Evolutionary conservation across 2,329 filamentous ascomycete species (phyloP).

Genomic region (Paecilomyces variotii): DNA sequence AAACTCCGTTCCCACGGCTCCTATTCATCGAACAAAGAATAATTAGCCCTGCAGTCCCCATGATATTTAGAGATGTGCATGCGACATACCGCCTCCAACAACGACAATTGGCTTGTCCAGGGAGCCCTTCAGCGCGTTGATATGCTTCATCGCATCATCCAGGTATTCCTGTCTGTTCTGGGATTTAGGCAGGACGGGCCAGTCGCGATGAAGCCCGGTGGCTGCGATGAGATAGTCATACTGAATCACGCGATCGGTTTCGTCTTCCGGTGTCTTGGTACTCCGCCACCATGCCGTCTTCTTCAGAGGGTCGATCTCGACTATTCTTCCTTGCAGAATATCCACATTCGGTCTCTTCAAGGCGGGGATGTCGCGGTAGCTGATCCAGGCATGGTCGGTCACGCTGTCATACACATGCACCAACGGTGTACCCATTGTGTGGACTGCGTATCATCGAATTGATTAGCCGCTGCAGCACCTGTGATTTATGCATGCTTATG

Average conservation of each 20-base stretch:
- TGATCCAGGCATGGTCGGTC: slow-evolving; percentile 62
- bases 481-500: not conserved
- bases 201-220: slow-evolving; percentile 61
- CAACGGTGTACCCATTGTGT: slow-evolving; percentile 67
- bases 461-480: not conserved
- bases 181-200: slow-evolving; percentile 65
- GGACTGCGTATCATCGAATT: slow-evolving; percentile 23
- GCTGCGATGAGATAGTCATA: slow-evolving; percentile 74
- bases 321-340: slow-evolving; percentile 59
- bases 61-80: not conserved
- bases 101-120: slow-evolving; percentile 59
- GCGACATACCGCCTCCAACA: slow-evolving; percentile 50
- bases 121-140: slow-evolving; percentile 46
- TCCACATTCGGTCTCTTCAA: slow-evolving; percentile 55
- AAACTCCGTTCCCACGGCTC: slow-evolving; percentile 76
- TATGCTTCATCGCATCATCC: slow-evolving; percentile 53
- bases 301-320: slow-evolving; percentile 43
- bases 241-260: slow-evolving; percentile 12
- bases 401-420: slow-evolving; percentile 58
- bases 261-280: not conserved
- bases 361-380: slow-evolving; percentile 58
- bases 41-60: not conserved
- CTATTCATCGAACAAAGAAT: slow-evolving; percentile 21
- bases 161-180: slow-evolving; percentile 56
- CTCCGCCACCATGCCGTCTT: slow-evolving; percentile 1